These are phyloP conservation scores for Geotrichum citri-aurantii DNA, from an alignment of 1,139 yeast genomes.

Conservation along the genomic window DNA sequence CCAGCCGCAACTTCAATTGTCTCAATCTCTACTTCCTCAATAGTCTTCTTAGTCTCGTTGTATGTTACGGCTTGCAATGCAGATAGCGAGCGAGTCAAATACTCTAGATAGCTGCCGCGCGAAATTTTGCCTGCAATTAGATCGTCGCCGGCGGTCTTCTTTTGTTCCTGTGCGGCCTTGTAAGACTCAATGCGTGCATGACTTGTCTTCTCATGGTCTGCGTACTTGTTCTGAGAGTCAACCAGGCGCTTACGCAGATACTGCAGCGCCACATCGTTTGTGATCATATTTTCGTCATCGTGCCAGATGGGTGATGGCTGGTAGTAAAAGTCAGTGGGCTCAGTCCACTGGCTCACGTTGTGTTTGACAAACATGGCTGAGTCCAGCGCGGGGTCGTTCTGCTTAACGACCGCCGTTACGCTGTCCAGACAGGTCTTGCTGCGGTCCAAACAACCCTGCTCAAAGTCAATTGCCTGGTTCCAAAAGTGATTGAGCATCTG, in stretches of 20 bases:
- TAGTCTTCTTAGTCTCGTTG: constrained; percentile 68
- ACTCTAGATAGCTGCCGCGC: constrained; percentile 38
- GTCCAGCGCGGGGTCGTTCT: constrained; percentile 71
- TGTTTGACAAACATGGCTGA: constrained; percentile 92
- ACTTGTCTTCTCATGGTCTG: constrained; percentile 30
- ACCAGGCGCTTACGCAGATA: constrained; percentile 58
- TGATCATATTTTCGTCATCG: constrained; percentile 77
- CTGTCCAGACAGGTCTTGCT: constrained; percentile 49
- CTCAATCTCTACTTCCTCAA: constrained; percentile 81
- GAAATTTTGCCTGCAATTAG: constrained; percentile 23
- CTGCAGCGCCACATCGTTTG: constrained; percentile 56
- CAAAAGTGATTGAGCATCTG: constrained; percentile 64
- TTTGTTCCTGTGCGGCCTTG: constrained; percentile 27
- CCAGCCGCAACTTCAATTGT: constrained; percentile 83
- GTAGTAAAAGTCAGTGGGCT: constrained; percentile 78
- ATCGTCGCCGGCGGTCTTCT: constrained; percentile 22
- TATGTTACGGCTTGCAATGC: constrained; percentile 59
- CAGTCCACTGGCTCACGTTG: constrained; percentile 69
- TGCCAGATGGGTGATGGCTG: constrained; percentile 95
- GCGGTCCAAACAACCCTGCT: constrained; percentile 51
- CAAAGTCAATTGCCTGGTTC: constrained; percentile 59
- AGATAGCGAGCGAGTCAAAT: constrained; percentile 50
- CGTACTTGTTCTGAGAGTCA: constrained; percentile 29
- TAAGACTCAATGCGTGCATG: constrained; percentile 30
- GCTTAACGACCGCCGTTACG: constrained; percentile 55